phyloP scores from a whole-genome alignment of 176 grass and related monocot species.

The Dendrocalamus sinicus region DNA sequence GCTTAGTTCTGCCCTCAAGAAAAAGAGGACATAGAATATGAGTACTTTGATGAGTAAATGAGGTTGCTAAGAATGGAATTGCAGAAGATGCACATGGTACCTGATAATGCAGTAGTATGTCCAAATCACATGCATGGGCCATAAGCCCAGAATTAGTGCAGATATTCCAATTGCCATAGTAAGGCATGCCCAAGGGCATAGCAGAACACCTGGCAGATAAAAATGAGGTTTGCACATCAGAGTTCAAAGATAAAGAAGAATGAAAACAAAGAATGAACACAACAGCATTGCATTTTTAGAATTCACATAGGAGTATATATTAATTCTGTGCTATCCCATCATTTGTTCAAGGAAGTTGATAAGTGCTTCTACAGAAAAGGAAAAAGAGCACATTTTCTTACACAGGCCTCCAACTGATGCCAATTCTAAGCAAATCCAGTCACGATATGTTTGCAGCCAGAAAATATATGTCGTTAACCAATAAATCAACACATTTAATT shows the following conservation, averaged over 20 bases:
- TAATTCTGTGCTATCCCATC: neutral
- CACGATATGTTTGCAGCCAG: neutral
- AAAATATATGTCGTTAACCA: neutral
- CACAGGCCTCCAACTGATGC: neutral
- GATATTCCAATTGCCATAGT: constrained; percentile 89
- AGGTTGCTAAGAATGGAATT: neutral
- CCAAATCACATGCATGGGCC: constrained; percentile 91
- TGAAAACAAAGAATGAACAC: neutral
- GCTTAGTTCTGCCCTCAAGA: constrained; percentile 78
- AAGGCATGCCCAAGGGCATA: constrained; percentile 82
- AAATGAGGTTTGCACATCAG: neutral
- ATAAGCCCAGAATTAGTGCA: constrained; percentile 87
- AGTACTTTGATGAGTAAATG: constrained; percentile 26
- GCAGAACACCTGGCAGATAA: constrained; percentile 65
- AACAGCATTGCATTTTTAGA: neutral
- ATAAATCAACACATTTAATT: neutral
- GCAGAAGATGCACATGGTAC: constrained; percentile 56
- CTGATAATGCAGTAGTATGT: constrained; percentile 87
- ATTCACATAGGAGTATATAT: neutral
- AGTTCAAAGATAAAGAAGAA: constrained; percentile 8
- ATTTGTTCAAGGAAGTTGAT: neutral
- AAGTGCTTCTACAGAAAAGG: neutral
- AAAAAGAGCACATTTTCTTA: constrained; percentile 5
- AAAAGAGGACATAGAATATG: constrained; percentile 45
- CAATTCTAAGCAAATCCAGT: constrained; percentile 4